Evolutionary conservation across 164 flowering plant genomes (phyloP), one percentile per base, ranked within the genome.

Genomic region (Vitis amurensis): DNA sequence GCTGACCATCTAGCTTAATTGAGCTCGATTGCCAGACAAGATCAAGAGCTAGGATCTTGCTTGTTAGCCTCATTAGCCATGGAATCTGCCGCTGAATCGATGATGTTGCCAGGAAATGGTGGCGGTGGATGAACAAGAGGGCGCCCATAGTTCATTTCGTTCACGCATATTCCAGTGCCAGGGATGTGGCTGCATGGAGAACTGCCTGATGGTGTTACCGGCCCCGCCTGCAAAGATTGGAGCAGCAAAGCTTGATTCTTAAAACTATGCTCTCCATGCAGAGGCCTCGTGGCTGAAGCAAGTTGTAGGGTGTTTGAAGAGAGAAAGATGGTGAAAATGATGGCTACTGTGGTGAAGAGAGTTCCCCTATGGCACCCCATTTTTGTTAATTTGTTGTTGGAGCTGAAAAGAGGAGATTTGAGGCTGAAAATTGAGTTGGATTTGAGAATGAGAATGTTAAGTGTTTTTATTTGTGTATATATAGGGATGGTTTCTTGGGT

Each of bases 101-200:
- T 3, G 44, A 37, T 37, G 44, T 3, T 37, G 44, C 6, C 44
- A 12, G 50, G 69, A 29, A 37, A 55, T n/a, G 70, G 37, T 11
- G 70, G 61, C 3, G 69, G 69, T 11, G 52, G 70, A 58, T 23
- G 63, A 29, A 16, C 8, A 63, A 23, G 13, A 12, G 12, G 63
- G 64, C 71, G 56, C 53, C 56, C 71, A 29, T 58, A 59, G 63
- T 59, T 59, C 63, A 10, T 68, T 4, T 14, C 63, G 11, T 27
- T 68, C 48, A 68, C 1, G 56, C 64, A 19, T 50, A 65, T 10
- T n/a, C 74, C 61, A 9, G 30, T 57, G 2, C 69, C 58, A 12
- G 74, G 74, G 56, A 71, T 64, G 48, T 49, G 8, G 8, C 57
- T 56, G 49, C 68, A 64, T 15, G 68, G 31, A 9, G 63, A 57